Conservation (phyloP, 371 early-diverging fungal genomes). For the Mucor lusitanicus region DNA sequence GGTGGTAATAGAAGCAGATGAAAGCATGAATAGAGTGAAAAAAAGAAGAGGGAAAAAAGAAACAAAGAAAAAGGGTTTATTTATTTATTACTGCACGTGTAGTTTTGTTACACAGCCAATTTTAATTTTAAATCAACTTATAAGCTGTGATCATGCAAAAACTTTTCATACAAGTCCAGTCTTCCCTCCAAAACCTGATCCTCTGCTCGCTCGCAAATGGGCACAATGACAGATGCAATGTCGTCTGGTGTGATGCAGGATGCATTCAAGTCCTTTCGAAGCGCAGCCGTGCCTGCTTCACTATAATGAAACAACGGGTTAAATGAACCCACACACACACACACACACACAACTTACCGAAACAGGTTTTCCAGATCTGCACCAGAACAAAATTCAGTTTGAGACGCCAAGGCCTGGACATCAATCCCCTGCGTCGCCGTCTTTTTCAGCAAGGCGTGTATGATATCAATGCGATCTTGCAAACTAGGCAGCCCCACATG, state of each 20-base stretch:
- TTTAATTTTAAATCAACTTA: neutral
- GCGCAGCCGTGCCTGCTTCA: constrained; percentile 59
- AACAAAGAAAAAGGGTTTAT: neutral
- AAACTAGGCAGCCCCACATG: constrained; percentile 64
- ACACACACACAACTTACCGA: constrained; percentile 35
- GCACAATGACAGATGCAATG: constrained; percentile 22
- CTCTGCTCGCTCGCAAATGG: constrained; percentile 32
- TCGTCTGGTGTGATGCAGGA: constrained; percentile 17
- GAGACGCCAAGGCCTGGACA: constrained; percentile 34
- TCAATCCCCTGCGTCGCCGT: constrained; percentile 37
- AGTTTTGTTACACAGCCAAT: neutral
- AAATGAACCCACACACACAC: too few species aligned
- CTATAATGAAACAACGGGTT: constrained; percentile 20
- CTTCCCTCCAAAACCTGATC: constrained; percentile 29
- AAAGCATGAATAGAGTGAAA: neutral
- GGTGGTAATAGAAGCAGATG: neutral
- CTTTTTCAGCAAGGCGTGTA: constrained; percentile 30
- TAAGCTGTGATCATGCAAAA: constrained; percentile 24
- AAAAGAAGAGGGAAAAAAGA: neutral
- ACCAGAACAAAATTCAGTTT: constrained; percentile 59
- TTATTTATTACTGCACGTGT: neutral
- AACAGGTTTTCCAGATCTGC: constrained; percentile 65
- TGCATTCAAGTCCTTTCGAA: constrained; percentile 40
- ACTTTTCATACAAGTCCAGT: constrained; percentile 30
- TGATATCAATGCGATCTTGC: constrained; percentile 57